Evolutionary conservation across 2,329 filamentous ascomycete species (phyloP).

Genomic region (Rhinocladiella similis): DNA sequence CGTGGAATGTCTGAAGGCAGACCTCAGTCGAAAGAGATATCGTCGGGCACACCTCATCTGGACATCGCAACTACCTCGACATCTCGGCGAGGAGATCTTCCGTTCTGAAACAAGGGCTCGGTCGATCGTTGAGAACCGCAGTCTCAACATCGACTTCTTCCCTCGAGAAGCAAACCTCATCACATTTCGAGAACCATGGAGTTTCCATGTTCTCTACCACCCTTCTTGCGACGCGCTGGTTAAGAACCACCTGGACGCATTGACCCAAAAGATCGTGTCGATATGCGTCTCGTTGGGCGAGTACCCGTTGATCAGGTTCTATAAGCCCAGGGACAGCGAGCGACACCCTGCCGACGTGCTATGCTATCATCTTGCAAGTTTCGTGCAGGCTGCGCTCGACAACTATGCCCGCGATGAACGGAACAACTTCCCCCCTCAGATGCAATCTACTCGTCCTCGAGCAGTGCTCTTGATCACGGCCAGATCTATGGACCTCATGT

Average conservation of each 20-base stretch:
- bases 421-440: slow-evolving; percentile 78
- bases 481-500: slow-evolving; percentile 86
- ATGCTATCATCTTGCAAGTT: slow-evolving; percentile 82
- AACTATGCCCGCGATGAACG: slow-evolving; percentile 77
- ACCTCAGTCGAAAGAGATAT: slow-evolving; percentile 84
- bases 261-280: slow-evolving; percentile 87
- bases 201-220: slow-evolving; percentile 90
- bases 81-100: slow-evolving; percentile 74
- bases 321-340: slow-evolving; percentile 67
- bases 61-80: slow-evolving; percentile 69
- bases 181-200: slow-evolving; percentile 92
- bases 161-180: slow-evolving; percentile 88
- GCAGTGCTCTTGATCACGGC: slow-evolving; percentile 85
- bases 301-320: slow-evolving; percentile 91
- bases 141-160: slow-evolving; percentile 83
- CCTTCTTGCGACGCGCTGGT: slow-evolving; percentile 85
- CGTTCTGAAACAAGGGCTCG: slow-evolving; percentile 67
- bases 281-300: slow-evolving; percentile 92
- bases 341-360: slow-evolving; percentile 86
- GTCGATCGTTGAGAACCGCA: slow-evolving; percentile 73
- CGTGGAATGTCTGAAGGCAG: slow-evolving; percentile 89
- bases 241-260: slow-evolving; percentile 74
- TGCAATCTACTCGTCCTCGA: slow-evolving; percentile 67
- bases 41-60: slow-evolving; percentile 78
- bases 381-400: slow-evolving; percentile 89